Base-by-base conservation (phyloP, 345 rosid species). In the Reutealis trisperma region DNA sequence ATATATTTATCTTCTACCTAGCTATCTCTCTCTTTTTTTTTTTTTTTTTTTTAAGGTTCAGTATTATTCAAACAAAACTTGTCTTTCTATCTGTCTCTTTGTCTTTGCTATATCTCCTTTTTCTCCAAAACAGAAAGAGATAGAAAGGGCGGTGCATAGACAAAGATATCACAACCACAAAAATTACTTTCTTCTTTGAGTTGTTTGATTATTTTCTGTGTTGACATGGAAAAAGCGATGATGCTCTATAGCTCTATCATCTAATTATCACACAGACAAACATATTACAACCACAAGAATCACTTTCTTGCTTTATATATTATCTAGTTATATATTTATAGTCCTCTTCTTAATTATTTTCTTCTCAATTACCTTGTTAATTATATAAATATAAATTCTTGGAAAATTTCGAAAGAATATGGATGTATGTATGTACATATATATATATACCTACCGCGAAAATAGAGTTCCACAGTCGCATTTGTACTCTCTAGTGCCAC, bases 401-500 rank as follows among this genome's bases (percentile, higher is more conserved):
- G 22, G 3, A 47, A 47, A 47, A 37, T 37, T 7, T 47, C 2
- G 14, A 10, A 47, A 47, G 11, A 9, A 47, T 47, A 12, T 9
- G 51, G 1, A 47, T 47, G 14, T 47, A 47, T 47, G 14, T 47
- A 47, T 42, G 45, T 51, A 15, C 15, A 4, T 51, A 4, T 51
- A 62, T 15, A 14, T 63, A 27, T 60, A 3, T 30, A 54, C 37
- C 19, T 54, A 96, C 99, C 99, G 88, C 13, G 98, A 96, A 84
- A 96, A 96, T 12, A 91, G 68, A 59, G 94, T 93, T 32, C 99
- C 99, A 72, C 99, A 96, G 80, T 93, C 96, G 44, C 99, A 96
- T 87, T 89, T 86, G 81, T 96, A 96, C 83, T 96, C 99, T 77
- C 94, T 89, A 25, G 98, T 96, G 72, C 99, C 99, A 77, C 99